Evolutionary conservation across 148 eudicot species (phyloP).

Genomic region (Dianthus caryophyllus): DNA sequence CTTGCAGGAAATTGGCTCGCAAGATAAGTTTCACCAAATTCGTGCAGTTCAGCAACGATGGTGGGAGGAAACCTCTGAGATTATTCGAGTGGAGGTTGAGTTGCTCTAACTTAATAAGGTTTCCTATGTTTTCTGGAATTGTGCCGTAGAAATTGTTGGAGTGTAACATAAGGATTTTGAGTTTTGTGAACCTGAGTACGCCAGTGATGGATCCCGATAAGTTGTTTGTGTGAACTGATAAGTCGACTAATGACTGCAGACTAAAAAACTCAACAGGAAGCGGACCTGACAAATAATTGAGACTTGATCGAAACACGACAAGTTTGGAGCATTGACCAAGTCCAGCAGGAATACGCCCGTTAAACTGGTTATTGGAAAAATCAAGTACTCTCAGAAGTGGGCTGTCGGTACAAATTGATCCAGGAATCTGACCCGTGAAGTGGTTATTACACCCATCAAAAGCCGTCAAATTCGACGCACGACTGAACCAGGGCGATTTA

Average conservation of each 20-base stretch:
- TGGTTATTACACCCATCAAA: conserved; percentile 57
- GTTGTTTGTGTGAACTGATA: conserved; percentile 54
- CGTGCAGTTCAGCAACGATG: conserved; percentile 63
- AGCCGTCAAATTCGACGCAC: conserved; percentile 33
- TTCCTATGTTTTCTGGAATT: conserved; percentile 54
- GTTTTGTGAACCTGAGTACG: conserved; percentile 38
- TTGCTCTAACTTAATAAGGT: conserved; percentile 47
- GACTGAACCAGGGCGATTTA: conserved; percentile 43
- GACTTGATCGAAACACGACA: conserved; percentile 48
- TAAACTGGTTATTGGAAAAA: conserved; percentile 51
- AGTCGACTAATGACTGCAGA: conserved; percentile 33
- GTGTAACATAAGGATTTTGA: conserved; percentile 39
- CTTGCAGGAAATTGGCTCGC: conserved; percentile 54
- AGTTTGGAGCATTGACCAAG: conserved; percentile 50
- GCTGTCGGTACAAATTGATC: conserved; percentile 40
- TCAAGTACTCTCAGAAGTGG: conserved; percentile 46
- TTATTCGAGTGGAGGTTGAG: conserved; percentile 55
- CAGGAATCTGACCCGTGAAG: conserved; percentile 53
- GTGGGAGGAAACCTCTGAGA: conserved; percentile 60
- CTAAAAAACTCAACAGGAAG: conserved; percentile 47
- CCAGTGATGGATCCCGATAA: conserved; percentile 41
- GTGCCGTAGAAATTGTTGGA: conserved; percentile 44
- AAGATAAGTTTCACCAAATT: conserved; percentile 44
- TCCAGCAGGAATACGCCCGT: conserved; percentile 40
- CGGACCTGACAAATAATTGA: conserved; percentile 43